A percentile compares a stretch with the other conserved stretches of the same genome.
Conservation (phyloP, 2,329 filamentous ascomycete genomes). For the Byssothecium circinans region DNA sequence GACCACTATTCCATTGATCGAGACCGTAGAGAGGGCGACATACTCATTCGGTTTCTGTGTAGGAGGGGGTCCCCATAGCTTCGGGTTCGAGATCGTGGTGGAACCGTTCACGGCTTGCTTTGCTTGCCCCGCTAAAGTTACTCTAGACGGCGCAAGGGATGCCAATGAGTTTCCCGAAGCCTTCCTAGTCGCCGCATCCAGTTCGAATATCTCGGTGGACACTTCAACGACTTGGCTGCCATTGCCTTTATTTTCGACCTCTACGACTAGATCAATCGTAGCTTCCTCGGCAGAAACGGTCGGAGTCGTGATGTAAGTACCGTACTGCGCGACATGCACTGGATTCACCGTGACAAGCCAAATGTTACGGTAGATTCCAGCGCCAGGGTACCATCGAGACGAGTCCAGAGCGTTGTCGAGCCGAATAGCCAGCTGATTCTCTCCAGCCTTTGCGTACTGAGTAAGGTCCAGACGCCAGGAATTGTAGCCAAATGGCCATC, state of each 20-base stretch:
- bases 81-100: conserved; percentile 43
- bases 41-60: conserved; percentile 53
- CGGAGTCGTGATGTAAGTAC: conserved; percentile 53
- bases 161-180: conserved; percentile 32
- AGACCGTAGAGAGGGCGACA: conserved; percentile 49
- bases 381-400: conserved; percentile 59
- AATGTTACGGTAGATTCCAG: conserved; percentile 57
- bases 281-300: conserved; percentile 47
- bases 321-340: conserved; percentile 52
- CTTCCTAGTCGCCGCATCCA: conserved; percentile 38
- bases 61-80: conserved; percentile 54
- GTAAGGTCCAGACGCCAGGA: conserved; percentile 57
- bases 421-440: conserved; percentile 54
- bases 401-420: conserved; percentile 54
- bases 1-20: conserved; percentile 22
- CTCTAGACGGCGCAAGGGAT: conserved; percentile 35
- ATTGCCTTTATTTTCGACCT: conserved; percentile 51
- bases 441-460: conserved; percentile 40
- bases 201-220: conserved; percentile 45
- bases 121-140: conserved; percentile 34
- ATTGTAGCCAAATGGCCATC: conserved; percentile 57
- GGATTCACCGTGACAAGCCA: conserved; percentile 55
- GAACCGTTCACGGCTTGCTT: conserved; percentile 43
- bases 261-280: conserved; percentile 48
- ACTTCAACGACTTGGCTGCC: conserved; percentile 42